Evolutionary conservation across 768 basidiomycete species (phyloP), one percentile per base, ranked within the genome.

Genomic region (Guyanaporus albipodus): DNA sequence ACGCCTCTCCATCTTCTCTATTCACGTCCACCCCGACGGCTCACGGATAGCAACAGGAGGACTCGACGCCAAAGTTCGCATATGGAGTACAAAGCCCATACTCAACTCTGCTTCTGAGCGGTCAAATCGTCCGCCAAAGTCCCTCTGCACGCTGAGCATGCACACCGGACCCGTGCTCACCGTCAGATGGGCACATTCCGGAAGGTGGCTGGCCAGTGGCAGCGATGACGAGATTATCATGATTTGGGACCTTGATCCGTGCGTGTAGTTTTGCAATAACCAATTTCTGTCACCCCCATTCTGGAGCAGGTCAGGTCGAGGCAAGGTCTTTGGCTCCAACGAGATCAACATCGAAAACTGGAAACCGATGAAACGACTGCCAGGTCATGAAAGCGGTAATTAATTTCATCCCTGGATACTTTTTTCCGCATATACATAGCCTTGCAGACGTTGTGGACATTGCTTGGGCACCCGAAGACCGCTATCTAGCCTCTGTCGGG

Each of bases 191-290:
- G 90, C 92, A 10, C 83, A 93, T 67, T 90, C 87, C 9, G 96
- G 96, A 9, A 72, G 87, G 41, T 97, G 88, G 84, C 73, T 99
- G 17, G 96, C 96, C 5, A 94, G 90, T 60, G 96, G 96, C 18
- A 91, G 92, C 53, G 96, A 99, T 66, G 96, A 98, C 62, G 82
- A 85, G 62, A 87, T 94, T 54, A 83, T 96, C 24, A 89, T 98
- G 85, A 83, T 98, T 28, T 99, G 94, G 96, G 91, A 93, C 61
- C 78, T 92, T 38, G 93, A 96, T 68, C 91, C 90, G 92, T 96
- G 63, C 72, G 92, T 38, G 44, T 47, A 1, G 21, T 18, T 38
- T 17, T 9, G 9, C 21, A 18, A 32, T 22, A 11, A 27, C 44
- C 14, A 22, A 3, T 2, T 39, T 28, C 18, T 22, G 42, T 28